These are phyloP conservation scores for Haplographium delicatum DNA, from an alignment of 495 filamentous ascomycete species.

Conservation along the genomic window DNA sequence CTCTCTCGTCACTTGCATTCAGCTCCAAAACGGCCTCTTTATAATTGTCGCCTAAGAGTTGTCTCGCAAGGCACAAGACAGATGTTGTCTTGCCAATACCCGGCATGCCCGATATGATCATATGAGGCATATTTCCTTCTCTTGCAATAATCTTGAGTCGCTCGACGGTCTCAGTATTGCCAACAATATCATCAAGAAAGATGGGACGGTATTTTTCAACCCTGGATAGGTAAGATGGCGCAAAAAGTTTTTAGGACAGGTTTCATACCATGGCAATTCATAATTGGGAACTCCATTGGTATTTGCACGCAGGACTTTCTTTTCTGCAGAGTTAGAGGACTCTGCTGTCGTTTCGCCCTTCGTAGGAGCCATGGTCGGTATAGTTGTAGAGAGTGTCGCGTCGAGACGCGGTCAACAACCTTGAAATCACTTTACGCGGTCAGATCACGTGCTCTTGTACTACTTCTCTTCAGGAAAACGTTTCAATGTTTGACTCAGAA, in stretches of 20 bases:
- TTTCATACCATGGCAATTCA: slow-evolving; percentile 82
- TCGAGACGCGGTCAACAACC: slow-evolving; percentile 17
- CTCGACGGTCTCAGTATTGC: slow-evolving; percentile 96
- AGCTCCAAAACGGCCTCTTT: slow-evolving; percentile 97
- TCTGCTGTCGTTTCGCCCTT: slow-evolving; percentile 48
- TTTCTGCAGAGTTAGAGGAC: slow-evolving; percentile 70
- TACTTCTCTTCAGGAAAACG: too few relatives aligned
- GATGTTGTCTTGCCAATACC: slow-evolving; percentile 99
- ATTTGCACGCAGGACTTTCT: slow-evolving; percentile 59
- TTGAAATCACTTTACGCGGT: slow-evolving; percentile 33
- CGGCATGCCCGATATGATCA: slow-evolving; percentile 99
- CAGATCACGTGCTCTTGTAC: slow-evolving; percentile 50
- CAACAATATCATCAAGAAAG: slow-evolving; percentile 93
- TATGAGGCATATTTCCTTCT: slow-evolving; percentile 98
- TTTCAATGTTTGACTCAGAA: too few relatives aligned
- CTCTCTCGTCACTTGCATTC: slow-evolving; percentile 94
- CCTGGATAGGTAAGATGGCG: slow-evolving; percentile 46
- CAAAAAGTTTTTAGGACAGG: slow-evolving; percentile 7
- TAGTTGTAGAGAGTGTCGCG: slow-evolving; percentile 6
- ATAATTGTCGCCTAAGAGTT: slow-evolving; percentile 88
- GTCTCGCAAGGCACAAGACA: slow-evolving; percentile 85
- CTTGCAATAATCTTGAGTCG: slow-evolving; percentile 97
- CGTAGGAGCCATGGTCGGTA: slow-evolving; percentile 13
- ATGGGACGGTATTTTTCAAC: slow-evolving; percentile 97
- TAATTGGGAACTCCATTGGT: slow-evolving; percentile 61